Base-by-base conservation (phyloP, 2,329 filamentous ascomycete genomes). In the Pseudogymnoascus sp. region DNA sequence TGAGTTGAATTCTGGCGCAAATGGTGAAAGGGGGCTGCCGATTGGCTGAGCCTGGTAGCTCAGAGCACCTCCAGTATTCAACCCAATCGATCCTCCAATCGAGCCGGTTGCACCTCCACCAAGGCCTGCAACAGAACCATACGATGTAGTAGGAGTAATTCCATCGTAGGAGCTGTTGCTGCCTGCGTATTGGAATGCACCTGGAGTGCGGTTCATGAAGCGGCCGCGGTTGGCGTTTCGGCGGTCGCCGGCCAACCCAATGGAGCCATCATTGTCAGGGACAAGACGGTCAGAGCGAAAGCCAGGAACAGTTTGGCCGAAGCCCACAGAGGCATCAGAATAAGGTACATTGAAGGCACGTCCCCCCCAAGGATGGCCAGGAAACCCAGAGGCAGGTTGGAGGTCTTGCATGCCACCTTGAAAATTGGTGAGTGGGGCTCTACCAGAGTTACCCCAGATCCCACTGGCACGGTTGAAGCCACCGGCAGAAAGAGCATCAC, bases 1-100 rank as follows among this genome's bases (percentile, higher is more conserved):
- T 3, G 85, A 82, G 11, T 85, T 90, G 69, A 92, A 92, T 71
- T 92, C 89, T 4, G 84, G 86, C 26, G 88, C 89, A 68, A 89
- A 85, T 11, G 89, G 87, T 16, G 89, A 91, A 44, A 92, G 78
- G 6, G 86, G 80, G 16, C 86, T 89, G 26, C 86, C 83, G 65
- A 84, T 80, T 26, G 84, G 78, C 66, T 83, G 83, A 68, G 75
- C 67, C 76, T 83, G 74, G 77, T 75, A 75, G 47, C 29, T 64
- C 67, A 72, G 69, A 42, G 62, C 62, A 47, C 56, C 33, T 3
- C 59, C 16, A 42, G 56, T 31, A 37, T 61, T 62, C 50, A 67
- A 56, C 29, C 64, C 64, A 62, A 69, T 65, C 29, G 64, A 59
- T 37, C 59, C 63, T 29, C 65, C 65, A 62, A 71, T 68, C 40